These are phyloP conservation scores for Falciphora oryzae DNA, from an alignment of 2,329 filamentous ascomycete genomes.

Conservation along the genomic window DNA sequence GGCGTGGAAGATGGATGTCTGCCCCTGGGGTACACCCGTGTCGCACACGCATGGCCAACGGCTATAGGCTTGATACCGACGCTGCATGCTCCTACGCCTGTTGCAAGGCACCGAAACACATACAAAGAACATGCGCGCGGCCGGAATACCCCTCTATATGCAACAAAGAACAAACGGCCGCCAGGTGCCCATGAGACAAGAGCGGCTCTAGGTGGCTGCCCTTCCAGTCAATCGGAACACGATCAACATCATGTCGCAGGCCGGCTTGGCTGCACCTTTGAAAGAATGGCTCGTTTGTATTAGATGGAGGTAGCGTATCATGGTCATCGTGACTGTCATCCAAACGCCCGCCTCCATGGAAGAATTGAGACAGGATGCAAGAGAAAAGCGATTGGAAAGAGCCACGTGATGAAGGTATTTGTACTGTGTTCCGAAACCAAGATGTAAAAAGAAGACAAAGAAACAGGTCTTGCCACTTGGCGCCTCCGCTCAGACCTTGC, in stretches of 20 bases:
- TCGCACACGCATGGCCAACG: background rate
- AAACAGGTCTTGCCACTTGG: too few relatives aligned
- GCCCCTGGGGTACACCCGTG: background rate
- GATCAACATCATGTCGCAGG: background rate
- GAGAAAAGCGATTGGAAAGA: constrained; percentile 5
- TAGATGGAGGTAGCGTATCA: background rate
- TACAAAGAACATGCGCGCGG: background rate
- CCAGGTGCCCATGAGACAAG: background rate
- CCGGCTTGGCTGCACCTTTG: background rate
- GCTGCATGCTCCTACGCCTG: background rate
- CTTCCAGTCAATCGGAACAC: background rate
- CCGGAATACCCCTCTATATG: background rate
- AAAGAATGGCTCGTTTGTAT: background rate
- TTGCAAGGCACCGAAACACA: background rate
- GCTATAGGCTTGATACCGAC: background rate
- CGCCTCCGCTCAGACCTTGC: constrained; percentile 23
- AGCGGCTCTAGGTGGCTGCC: background rate
- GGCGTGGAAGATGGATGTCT: background rate
- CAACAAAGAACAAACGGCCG: background rate
- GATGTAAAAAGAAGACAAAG: background rate
- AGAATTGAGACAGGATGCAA: background rate
- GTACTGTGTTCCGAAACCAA: background rate
- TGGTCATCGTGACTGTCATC: background rate
- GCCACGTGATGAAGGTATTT: background rate
- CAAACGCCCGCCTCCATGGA: background rate